phyloP scores from a whole-genome alignment of 139 green algal genomes.

The Trebouxia sp. region DNA sequence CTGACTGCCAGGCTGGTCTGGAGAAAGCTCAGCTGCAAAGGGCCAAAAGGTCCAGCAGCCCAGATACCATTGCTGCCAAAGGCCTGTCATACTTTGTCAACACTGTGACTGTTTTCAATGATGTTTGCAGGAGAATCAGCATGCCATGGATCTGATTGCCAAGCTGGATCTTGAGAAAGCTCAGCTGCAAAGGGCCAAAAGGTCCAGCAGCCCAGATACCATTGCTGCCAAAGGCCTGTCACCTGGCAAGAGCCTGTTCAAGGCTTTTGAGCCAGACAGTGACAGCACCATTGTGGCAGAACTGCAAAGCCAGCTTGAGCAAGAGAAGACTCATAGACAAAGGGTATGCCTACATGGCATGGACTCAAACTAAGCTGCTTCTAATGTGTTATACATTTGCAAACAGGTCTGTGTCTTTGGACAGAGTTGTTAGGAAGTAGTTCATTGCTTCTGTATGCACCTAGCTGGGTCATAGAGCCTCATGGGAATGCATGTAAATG shows the following conservation, averaged over 20 bases:
- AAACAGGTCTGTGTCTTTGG: too few relatives aligned
- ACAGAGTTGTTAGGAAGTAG: too few relatives aligned
- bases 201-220: not conserved
- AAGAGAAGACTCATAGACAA: not conserved
- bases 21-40: too few relatives aligned
- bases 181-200: not conserved
- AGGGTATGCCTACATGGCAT: slow-evolving; percentile 31
- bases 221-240: not conserved
- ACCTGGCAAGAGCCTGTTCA: not conserved
- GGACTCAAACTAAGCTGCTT: too few relatives aligned
- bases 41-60: too few relatives aligned
- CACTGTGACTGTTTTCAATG: too few relatives aligned
- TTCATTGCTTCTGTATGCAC: too few relatives aligned
- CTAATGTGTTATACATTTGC: too few relatives aligned
- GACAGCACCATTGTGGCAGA: not conserved
- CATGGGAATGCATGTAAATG: too few relatives aligned
- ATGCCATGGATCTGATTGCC: slow-evolving; percentile 6
- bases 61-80: slow-evolving; percentile 9
- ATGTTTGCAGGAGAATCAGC: slow-evolving; percentile 29
- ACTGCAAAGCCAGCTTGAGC: slow-evolving; percentile 13
- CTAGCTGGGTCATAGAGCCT: too few relatives aligned
- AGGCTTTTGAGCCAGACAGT: not conserved
- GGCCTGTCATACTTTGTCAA: too few relatives aligned
- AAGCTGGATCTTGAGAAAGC: slow-evolving; percentile 17
- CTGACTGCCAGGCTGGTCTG: not conserved